A percentile compares a stretch with the other conserved stretches of the same genome.
Conservation (phyloP, 306 rosid genomes). For the Malus domestica region ASM211411v1 NC_041793.1:45268001-45268500, state of each 20-base stretch:
- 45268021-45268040: constrained; percentile 52
- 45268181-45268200: constrained; percentile 89
- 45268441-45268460: not conserved
- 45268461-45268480: not conserved
- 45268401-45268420: not conserved
- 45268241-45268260: constrained; percentile 23
- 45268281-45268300: constrained; percentile 1
- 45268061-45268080: not conserved
- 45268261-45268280: not conserved
- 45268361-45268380: not conserved
- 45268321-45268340: not conserved
- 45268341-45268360: not conserved
- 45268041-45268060: constrained; percentile 8
- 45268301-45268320: not conserved
- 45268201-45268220: constrained; percentile 52
- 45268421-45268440: not conserved
- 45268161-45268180: constrained; percentile 72
- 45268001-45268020: constrained; percentile 82
- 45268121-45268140: constrained; percentile 76
- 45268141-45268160: constrained; percentile 86
- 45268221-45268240: constrained; percentile 61
- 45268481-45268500: not conserved
- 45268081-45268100: constrained; percentile 1
- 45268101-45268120: constrained; percentile 13
- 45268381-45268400: not conserved